Evolutionary conservation across 2,329 filamentous ascomycete genomes (phyloP), one percentile per base, ranked within the genome.

Genomic region (Botrytis fragariae): DNA sequence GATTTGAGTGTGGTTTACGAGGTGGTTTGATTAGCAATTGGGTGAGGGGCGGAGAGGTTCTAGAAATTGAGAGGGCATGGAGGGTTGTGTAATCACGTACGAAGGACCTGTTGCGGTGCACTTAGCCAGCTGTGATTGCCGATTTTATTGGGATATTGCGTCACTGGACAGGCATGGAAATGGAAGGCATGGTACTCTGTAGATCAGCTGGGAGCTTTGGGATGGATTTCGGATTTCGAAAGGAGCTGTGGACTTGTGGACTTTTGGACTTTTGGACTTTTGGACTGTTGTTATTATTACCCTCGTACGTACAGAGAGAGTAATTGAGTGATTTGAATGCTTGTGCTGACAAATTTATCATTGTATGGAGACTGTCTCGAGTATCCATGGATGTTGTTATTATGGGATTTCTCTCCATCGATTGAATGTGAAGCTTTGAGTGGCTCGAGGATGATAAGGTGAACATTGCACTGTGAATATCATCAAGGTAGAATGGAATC

Each of bases 11-110:
- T 29, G 51, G 8, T 18, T 16, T n/a, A n/a, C n/a, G n/a, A n/a
- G n/a, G n/a, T n/a, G n/a, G 25, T 12, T 14, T 63, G 61, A 63
- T 63, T 63, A 63, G 61, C 61, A 63, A 63, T 63, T 63, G 37
- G n/a, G 16, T 42, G 25, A 29, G 39, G 25, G 61, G 61, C 37
- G 61, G 61, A 25, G 37, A 44, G 14, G 61, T 63, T 63, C 61
- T 63, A 63, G 61, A 63, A 42, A 39, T 42, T n/a, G 59, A 9
- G 6, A 20, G 35, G 39, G 14, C 8, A n/a, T 14, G 10, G 22
- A 14, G 1, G 10, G 25, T 16, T 51, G 48, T 12, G 22, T n/a
- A 51, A 51, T 51, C 45, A 37, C 9, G 7, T 9, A 37, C 37
- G 37, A 37, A 35, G 32, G 32, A 35, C n/a, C n/a, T n/a, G n/a